Conservation (phyloP, 2,329 filamentous ascomycete species). For the Leptosphaerulina australis region DNA sequence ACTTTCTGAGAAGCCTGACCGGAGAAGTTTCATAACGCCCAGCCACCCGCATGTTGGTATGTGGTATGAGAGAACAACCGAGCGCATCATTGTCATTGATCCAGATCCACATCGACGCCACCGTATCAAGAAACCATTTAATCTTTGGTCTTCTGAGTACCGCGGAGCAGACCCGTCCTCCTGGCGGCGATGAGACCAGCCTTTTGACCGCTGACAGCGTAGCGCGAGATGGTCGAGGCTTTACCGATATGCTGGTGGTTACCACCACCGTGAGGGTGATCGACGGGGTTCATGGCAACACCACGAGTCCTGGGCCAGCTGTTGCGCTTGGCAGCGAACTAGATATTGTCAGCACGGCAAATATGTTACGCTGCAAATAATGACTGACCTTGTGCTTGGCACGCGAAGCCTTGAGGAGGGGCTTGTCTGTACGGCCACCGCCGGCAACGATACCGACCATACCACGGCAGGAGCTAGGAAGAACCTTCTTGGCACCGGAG, state of each 20-base stretch:
- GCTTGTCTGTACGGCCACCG: conserved; percentile 99
- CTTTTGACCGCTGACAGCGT: conserved; percentile 98
- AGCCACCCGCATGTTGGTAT: conserved; percentile 47
- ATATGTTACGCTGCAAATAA: too few species aligned
- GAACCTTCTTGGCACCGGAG: conserved; percentile 98
- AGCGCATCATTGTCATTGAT: conserved; percentile 39
- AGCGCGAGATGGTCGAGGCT: conserved; percentile 98
- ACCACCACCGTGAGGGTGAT: conserved; percentile 82
- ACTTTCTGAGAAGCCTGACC: conserved; percentile 39
- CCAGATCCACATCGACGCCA: conserved; percentile 37
- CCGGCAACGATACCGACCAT: conserved; percentile 99
- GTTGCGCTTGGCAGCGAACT: conserved; percentile 99
- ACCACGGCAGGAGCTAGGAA: conserved; percentile 88
- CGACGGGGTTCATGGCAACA: conserved; percentile 99
- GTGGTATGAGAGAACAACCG: conserved; percentile 43
- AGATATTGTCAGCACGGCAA: conserved; percentile 13
- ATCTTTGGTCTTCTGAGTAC: conserved; percentile 99
- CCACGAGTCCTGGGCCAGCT: conserved; percentile 99
- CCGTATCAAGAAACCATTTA: conserved; percentile 41
- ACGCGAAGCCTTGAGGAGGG: conserved; percentile 97
- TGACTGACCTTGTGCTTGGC: conserved; percentile 88
- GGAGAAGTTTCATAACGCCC: conserved; percentile 48
- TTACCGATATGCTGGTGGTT: conserved; percentile 99
- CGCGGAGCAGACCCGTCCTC: conserved; percentile 99
- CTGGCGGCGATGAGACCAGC: conserved; percentile 99